A percentile compares a stretch with the other conserved stretches of the same genome.
Conservation (phyloP, 495 filamentous ascomycete genomes). For the Aspergillus bridgeri region DNA sequence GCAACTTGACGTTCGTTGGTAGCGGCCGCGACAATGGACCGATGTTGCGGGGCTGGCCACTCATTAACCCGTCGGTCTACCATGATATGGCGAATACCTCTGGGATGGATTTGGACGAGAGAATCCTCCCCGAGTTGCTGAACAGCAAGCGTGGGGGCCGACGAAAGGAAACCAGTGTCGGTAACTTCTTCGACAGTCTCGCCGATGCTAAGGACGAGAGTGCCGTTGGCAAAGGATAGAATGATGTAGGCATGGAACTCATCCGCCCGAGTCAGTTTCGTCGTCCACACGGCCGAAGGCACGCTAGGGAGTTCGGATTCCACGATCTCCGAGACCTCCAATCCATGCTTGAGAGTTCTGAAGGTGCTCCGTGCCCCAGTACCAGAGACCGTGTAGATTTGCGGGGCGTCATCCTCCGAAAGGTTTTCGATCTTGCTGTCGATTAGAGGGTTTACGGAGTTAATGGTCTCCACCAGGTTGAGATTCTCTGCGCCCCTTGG, state of each 20-base stretch:
- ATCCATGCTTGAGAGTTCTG: slow-evolving; percentile 83
- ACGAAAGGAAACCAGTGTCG: slow-evolving; percentile 84
- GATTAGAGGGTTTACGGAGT: slow-evolving; percentile 85
- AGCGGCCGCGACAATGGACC: slow-evolving; percentile 91
- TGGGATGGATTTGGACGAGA: slow-evolving; percentile 90
- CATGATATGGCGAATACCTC: slow-evolving; percentile 86
- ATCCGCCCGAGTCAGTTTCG: slow-evolving; percentile 77
- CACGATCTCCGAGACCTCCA: slow-evolving; percentile 91
- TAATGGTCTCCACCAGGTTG: slow-evolving; percentile 77
- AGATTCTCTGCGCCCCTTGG: slow-evolving; percentile 77
- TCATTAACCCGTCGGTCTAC: slow-evolving; percentile 82
- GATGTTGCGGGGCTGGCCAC: slow-evolving; percentile 89
- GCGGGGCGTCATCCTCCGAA: slow-evolving; percentile 87
- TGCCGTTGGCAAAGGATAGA: slow-evolving; percentile 64
- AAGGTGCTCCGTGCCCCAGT: slow-evolving; percentile 85
- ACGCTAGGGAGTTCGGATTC: slow-evolving; percentile 84
- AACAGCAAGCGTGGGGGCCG: slow-evolving; percentile 83
- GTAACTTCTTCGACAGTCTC: slow-evolving; percentile 95
- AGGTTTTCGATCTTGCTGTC: slow-evolving; percentile 89
- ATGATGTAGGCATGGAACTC: slow-evolving; percentile 81
- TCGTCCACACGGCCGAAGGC: slow-evolving; percentile 91
- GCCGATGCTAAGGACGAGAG: slow-evolving; percentile 88
- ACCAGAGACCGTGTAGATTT: slow-evolving; percentile 91
- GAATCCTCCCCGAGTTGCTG: slow-evolving; percentile 93
- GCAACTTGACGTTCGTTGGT: slow-evolving; percentile 93